Conservation (phyloP, 2,329 filamentous ascomycete genomes). For the Venturia pyrina region DNA sequence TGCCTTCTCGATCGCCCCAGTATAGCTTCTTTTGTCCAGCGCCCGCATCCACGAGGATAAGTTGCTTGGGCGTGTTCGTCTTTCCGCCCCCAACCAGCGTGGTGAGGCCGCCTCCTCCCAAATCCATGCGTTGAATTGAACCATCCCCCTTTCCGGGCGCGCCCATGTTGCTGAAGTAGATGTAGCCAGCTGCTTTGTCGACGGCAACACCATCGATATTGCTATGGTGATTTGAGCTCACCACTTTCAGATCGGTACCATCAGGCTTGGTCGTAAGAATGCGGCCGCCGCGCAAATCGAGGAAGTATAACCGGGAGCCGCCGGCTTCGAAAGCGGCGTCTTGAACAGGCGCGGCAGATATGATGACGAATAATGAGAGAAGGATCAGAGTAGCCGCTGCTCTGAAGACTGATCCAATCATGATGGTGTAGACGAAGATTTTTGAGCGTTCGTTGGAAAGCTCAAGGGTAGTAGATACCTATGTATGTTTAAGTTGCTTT, state of each 20-base stretch:
- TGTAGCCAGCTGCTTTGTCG: slow-evolving; percentile 10
- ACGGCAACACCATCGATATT: slow-evolving; percentile 10
- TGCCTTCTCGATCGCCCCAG: slow-evolving; percentile 11
- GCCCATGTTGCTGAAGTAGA: slow-evolving; percentile 13
- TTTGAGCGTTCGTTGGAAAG: not conserved
- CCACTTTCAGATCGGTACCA: slow-evolving; percentile 1
- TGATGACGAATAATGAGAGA: not conserved
- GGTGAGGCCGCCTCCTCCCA: slow-evolving; percentile 6
- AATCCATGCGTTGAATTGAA: not conserved
- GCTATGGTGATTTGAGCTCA: not conserved
- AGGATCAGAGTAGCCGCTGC: not conserved
- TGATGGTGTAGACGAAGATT: not conserved
- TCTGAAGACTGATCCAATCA: not conserved
- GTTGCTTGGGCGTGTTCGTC: slow-evolving; percentile 10
- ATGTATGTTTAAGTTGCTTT: not conserved
- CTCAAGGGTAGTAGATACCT: too few species aligned
- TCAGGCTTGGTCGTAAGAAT: not conserved
- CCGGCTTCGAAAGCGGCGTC: not conserved
- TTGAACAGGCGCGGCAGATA: not conserved
- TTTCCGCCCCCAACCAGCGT: slow-evolving; percentile 5
- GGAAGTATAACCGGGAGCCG: slow-evolving; percentile 5
- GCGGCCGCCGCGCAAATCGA: not conserved
- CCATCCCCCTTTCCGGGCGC: not conserved
- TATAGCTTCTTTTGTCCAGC: slow-evolving; percentile 12
- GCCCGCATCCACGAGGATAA: not conserved